A percentile compares a stretch with the other conserved stretches of the same genome.
phyloP scores from a whole-genome alignment of 345 rosid species.

The Brassica nigra region DNA sequence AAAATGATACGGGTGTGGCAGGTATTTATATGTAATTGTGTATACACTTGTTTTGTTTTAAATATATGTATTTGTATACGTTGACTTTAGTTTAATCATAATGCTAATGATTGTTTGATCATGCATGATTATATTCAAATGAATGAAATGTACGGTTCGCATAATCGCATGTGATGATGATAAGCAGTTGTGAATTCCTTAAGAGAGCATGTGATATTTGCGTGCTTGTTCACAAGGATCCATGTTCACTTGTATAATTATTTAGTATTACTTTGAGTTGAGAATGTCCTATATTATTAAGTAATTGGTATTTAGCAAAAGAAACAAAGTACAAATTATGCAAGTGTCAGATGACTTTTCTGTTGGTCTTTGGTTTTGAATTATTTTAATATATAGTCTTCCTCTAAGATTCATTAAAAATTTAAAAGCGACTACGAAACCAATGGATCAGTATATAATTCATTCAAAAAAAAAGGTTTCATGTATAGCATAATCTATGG shows the following conservation, averaged over 20 bases:
- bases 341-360: slow-evolving; percentile 20
- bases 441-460: not conserved
- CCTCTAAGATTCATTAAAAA: not conserved
- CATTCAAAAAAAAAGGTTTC: not conserved
- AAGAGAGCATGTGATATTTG: slow-evolving; percentile 27
- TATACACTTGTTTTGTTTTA: not conserved
- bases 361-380: slow-evolving; percentile 1
- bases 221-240: slow-evolving; percentile 1
- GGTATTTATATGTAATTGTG: slow-evolving; percentile 32
- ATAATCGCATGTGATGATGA: slow-evolving; percentile 35
- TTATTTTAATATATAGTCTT: not conserved
- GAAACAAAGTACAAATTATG: not conserved
- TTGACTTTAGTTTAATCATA: slow-evolving; percentile 16
- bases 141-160: slow-evolving; percentile 43
- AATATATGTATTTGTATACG: not conserved
- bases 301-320: not conserved
- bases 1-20: slow-evolving; percentile 27
- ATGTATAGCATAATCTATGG: slow-evolving; percentile 30
- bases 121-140: slow-evolving; percentile 13
- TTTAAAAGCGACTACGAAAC: not conserved
- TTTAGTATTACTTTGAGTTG: not conserved
- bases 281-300: not conserved
- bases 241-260: slow-evolving; percentile 28
- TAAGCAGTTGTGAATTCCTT: slow-evolving; percentile 33
- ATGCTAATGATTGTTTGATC: slow-evolving; percentile 29